Conservation (phyloP, 495 filamentous ascomycete genomes). For the Neurospora sp. region DNA sequence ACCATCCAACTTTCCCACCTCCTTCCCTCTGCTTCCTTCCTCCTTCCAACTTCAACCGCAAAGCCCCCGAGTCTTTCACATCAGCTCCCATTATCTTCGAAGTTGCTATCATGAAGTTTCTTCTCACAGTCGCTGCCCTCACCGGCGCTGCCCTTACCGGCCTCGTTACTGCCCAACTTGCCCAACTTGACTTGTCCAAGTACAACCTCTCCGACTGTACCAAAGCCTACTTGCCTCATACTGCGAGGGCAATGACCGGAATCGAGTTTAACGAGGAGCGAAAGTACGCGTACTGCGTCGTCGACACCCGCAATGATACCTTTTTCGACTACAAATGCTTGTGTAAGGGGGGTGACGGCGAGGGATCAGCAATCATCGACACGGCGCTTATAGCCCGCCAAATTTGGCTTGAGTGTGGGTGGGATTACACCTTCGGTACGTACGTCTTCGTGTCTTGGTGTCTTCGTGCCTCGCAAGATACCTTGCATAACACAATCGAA, state of each 20-base stretch:
- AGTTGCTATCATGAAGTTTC: neutral
- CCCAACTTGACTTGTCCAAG: neutral
- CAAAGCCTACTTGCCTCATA: neutral
- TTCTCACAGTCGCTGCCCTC: neutral
- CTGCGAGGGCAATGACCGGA: neutral
- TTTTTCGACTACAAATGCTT: neutral
- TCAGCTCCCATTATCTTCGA: neutral
- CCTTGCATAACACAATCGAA: neutral
- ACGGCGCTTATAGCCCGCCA: neutral
- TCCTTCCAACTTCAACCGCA: neutral
- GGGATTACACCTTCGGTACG: neutral
- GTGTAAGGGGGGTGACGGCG: neutral
- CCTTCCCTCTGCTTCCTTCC: neutral
- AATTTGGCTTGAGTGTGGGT: neutral
- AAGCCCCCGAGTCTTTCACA: neutral
- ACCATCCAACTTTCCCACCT: neutral
- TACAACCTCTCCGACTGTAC: neutral
- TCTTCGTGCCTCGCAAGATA: neutral
- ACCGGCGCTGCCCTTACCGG: neutral
- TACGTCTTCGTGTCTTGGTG: neutral
- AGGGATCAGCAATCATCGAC: neutral
- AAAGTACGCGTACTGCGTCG: neutral
- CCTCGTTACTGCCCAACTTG: neutral
- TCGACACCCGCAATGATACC: neutral
- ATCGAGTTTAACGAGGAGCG: neutral